Conservation (phyloP, 805 yeast genomes). For the Spencermartinsiella europaea region DNA sequence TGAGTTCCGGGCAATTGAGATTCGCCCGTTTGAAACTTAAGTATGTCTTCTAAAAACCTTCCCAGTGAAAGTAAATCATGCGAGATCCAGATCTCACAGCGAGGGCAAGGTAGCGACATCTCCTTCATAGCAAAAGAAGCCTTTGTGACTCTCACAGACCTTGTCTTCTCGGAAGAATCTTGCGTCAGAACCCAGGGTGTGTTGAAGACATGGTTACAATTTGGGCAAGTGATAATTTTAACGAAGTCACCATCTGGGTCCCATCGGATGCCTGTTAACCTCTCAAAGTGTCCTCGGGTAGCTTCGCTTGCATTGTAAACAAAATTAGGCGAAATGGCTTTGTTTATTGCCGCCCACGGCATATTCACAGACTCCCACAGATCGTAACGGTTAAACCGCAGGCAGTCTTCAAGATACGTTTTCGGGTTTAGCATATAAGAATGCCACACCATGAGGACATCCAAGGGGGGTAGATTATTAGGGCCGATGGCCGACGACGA, state of each 20-base stretch:
- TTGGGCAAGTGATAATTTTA: constrained; percentile 1
- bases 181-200: constrained; percentile 1
- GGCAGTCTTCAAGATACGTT: constrained; percentile 20
- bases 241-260: constrained; percentile 5
- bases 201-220: neutral
- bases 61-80: neutral
- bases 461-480: constrained; percentile 17
- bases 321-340: neutral
- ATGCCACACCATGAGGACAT: constrained; percentile 26
- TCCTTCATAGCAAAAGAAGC: neutral
- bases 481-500: neutral
- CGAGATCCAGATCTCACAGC: neutral
- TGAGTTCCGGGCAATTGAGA: neutral
- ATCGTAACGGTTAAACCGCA: constrained; percentile 5
- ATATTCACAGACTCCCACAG: constrained; percentile 6
- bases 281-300: neutral
- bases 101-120: neutral
- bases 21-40: neutral
- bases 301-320: neutral
- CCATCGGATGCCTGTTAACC: constrained; percentile 6
- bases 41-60: neutral
- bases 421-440: constrained; percentile 22
- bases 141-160: neutral
- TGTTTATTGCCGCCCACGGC: constrained; percentile 10
- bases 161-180: neutral